Evolutionary conservation across 2,329 filamentous ascomycete species (phyloP).

Genomic region (Didymosphaeria variabile): DNA sequence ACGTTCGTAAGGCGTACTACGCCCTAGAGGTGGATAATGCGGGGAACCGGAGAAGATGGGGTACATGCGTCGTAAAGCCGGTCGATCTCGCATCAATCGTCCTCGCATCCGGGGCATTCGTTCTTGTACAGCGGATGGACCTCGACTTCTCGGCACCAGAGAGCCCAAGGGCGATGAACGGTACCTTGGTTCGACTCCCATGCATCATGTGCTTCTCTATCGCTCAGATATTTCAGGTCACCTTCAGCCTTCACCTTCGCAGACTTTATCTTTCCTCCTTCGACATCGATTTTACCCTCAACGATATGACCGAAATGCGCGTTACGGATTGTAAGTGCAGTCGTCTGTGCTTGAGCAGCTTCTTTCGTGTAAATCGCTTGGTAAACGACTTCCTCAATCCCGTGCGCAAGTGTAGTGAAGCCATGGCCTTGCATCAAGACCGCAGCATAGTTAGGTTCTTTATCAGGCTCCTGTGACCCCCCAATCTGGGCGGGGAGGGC

Average conservation of each 20-base stretch:
- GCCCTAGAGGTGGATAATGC: not conserved
- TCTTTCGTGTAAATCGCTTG: constrained; percentile 55
- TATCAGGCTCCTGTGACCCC: constrained; percentile 39
- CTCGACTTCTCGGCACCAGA: constrained; percentile 56
- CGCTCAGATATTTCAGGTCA: constrained; percentile 53
- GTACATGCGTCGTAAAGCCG: not conserved
- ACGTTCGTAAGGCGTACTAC: not conserved
- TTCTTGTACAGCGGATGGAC: constrained; percentile 52
- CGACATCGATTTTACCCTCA: constrained; percentile 51
- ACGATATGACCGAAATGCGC: constrained; percentile 48
- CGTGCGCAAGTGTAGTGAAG: constrained; percentile 53
- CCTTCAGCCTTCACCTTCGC: constrained; percentile 53
- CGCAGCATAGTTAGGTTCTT: constrained; percentile 47
- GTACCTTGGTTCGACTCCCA: constrained; percentile 49
- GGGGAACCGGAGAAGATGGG: not conserved
- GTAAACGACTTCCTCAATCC: constrained; percentile 57
- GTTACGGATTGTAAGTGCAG: constrained; percentile 46
- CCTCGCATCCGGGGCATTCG: constrained; percentile 44
- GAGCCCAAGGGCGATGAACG: constrained; percentile 52
- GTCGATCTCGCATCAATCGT: constrained; percentile 18
- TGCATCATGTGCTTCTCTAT: constrained; percentile 53
- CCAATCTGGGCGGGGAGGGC: constrained; percentile 47
- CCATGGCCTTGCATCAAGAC: constrained; percentile 57
- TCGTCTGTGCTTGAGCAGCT: constrained; percentile 53
- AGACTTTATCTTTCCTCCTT: constrained; percentile 53